phyloP scores from a whole-genome alignment of 2,329 filamentous ascomycete species.

The Ramularia endophylla region DNA sequence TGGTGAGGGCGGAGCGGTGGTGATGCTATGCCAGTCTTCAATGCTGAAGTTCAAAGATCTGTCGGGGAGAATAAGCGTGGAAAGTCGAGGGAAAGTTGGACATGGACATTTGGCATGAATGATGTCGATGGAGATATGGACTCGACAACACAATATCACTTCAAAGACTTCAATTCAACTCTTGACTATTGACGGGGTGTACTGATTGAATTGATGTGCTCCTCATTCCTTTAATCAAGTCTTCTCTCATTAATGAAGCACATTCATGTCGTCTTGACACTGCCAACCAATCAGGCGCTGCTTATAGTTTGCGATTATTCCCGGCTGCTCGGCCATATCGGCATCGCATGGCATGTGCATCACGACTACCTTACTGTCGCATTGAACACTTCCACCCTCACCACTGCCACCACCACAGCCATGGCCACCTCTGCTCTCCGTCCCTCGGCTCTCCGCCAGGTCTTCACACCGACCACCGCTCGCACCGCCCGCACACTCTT shows the following conservation, averaged over 20 bases:
- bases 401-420: slow-evolving; percentile 15
- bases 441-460: slow-evolving; percentile 45
- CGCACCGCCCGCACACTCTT: slow-evolving; percentile 31
- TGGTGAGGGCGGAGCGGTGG: slow-evolving; percentile 34
- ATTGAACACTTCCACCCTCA: slow-evolving; percentile 5
- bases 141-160: too few species aligned
- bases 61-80: too few species aligned
- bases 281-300: slow-evolving; percentile 3
- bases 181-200: too few species aligned
- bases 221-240: too few species aligned
- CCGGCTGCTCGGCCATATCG: slow-evolving; percentile 1
- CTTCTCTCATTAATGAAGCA: too few species aligned
- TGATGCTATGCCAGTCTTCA: slow-evolving; percentile 6
- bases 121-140: too few species aligned
- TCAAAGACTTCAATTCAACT: too few species aligned
- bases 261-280: neutral
- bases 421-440: slow-evolving; percentile 51
- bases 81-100: too few species aligned
- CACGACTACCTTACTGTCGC: too few species aligned
- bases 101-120: too few species aligned
- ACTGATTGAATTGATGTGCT: too few species aligned
- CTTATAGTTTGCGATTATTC: slow-evolving; percentile 5
- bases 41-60: neutral
- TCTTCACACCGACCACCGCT: slow-evolving; percentile 34
- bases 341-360: too few species aligned